Percentiles rank a stretch among this genome's conserved stretches.
Conservation (phyloP, 805 yeast species). For the Wickerhamomyces rabaulensis region DNA sequence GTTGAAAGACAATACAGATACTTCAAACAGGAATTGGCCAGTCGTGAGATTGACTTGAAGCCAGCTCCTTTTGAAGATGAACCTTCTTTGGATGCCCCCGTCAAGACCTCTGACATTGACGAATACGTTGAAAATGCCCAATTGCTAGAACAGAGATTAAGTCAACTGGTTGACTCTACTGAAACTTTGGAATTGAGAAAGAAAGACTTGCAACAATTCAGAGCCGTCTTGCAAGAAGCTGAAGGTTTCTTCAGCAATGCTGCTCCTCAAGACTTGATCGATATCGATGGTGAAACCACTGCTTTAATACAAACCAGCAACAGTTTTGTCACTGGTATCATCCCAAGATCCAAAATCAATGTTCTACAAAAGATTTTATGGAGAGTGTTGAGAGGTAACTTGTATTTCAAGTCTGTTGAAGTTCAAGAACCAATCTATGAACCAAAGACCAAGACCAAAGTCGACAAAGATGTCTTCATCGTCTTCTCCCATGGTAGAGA, state of each 20-base stretch:
- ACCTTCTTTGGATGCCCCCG: constrained; percentile 18
- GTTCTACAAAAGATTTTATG: constrained; percentile 81
- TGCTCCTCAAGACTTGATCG: constrained; percentile 1
- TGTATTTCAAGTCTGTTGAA: constrained; percentile 70
- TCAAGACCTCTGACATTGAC: constrained; percentile 38
- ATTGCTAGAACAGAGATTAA: constrained; percentile 68
- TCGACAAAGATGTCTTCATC: constrained; percentile 77
- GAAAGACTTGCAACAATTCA: constrained; percentile 59
- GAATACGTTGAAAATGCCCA: constrained; percentile 64
- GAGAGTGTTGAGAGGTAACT: constrained; percentile 91
- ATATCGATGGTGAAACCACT: constrained; percentile 12
- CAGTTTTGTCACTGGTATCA: constrained; percentile 69
- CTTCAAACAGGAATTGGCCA: constrained; percentile 45
- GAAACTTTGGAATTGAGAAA: constrained; percentile 56
- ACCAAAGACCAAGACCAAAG: constrained; percentile 46
- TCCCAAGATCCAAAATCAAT: constrained; percentile 62
- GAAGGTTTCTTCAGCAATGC: constrained; percentile 38
- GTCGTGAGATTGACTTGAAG: constrained; percentile 36
- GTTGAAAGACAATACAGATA: constrained; percentile 77
- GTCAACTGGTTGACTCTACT: constrained; percentile 65
- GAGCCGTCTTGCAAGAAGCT: constrained; percentile 45
- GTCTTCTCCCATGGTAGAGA: constrained; percentile 88
- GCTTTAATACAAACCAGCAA: constrained; percentile 34
- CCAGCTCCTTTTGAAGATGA: constrained; percentile 22
- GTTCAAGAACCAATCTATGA: constrained; percentile 71